Evolutionary conservation across 1,284 basidiomycete species (phyloP), one percentile per base, ranked within the genome.

Genomic region (Anthracocystis setariae): DNA sequence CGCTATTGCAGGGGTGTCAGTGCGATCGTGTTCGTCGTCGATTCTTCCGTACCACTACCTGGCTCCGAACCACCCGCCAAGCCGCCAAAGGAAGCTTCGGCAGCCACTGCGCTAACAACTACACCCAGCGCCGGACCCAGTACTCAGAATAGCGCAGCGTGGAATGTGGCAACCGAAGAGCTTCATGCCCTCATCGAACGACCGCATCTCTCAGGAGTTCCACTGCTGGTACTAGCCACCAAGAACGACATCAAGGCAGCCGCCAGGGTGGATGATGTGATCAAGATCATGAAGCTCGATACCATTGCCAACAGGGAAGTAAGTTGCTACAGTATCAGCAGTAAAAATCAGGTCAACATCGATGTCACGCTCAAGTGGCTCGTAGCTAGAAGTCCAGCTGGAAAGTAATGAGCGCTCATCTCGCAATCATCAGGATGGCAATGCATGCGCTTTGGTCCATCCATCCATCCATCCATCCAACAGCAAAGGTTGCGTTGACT

Each of bases 1-100:
- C 86, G 95, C 40, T 98, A 98, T 83, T 96, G 94, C 83, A 88
- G 91, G 60, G 94, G 94, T 10, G 93, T 94, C 0, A 92, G 94
- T 77, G 94, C 94, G 8, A 91, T 98, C 45, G 89, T 98, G 90
- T 97, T 84, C 80, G 92, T 86, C 23, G 49, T 62, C 23, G 62
- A 69, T 46, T 68, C 66, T 5, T 58, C 74, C n/a, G 42, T 70
- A 15, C 50, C 58, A 39, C 35, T 67, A 18, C 48, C 63, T 38
- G 53, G 32, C 57, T 62, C 50, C 47, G 58, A 59, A 46, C 52
- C 24, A 45, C 24, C 53, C 23, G 24, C 52, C 8, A 5, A 43
- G 15, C 35, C 37, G 13, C 38, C 47, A 7, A 53, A 51, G 18
- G 54, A 53, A 24, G 53, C 46, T n/a, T 4, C 50, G 13, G 2